Evolutionary conservation across 108 stramenopile genomes (phyloP).

Genomic region (Heterococcus sp.): DNA sequence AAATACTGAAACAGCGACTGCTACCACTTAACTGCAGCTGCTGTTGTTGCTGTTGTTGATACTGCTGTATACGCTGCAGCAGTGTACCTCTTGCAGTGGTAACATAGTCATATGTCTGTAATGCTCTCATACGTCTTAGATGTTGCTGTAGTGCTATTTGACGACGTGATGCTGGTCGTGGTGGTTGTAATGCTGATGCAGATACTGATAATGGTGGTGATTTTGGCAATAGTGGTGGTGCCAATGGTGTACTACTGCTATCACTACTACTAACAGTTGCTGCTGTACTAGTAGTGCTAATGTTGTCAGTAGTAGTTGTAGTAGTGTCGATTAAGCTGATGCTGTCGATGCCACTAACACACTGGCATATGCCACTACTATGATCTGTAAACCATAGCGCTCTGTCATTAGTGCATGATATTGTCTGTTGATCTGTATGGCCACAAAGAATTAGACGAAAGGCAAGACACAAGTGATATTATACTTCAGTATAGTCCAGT

Average conservation of each 20-base stretch:
- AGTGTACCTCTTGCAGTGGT: constrained; percentile 8
- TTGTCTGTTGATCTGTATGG: not conserved
- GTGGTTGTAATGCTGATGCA: not conserved
- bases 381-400: constrained; percentile 23
- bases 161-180: not conserved
- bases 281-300: too few relatives aligned
- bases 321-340: too few relatives aligned
- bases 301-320: too few relatives aligned
- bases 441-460: not conserved
- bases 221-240: too few relatives aligned
- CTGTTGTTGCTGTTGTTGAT: not conserved
- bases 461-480: not conserved
- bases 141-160: constrained; percentile 20
- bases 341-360: constrained; percentile 9
- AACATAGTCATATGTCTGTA: constrained; percentile 7
- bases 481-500: too few relatives aligned
- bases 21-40: not conserved
- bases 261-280: too few relatives aligned
- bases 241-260: too few relatives aligned
- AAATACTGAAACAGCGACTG: not conserved
- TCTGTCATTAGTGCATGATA: not conserved
- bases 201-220: too few relatives aligned
- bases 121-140: constrained; percentile 13
- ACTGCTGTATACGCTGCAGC: not conserved
- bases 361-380: constrained; percentile 28